Evolutionary conservation across 164 flowering plant species (phyloP).

Genomic region (Santalum album): DNA sequence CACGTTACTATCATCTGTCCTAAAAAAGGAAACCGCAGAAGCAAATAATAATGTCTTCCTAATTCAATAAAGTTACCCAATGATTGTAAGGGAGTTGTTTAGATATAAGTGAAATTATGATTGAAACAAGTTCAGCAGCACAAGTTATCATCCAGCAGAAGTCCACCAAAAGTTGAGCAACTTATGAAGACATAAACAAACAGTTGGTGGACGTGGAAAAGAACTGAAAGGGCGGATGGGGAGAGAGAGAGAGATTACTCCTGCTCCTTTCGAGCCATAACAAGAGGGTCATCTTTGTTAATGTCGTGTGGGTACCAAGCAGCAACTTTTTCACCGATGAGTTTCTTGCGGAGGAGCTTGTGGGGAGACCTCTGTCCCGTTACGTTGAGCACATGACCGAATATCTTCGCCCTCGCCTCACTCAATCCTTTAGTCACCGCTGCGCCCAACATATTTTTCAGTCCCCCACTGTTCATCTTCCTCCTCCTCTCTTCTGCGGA

Average conservation of each 20-base stretch:
- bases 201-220: neutral
- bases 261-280: constrained; percentile 53
- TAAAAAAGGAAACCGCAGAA: too few relatives aligned
- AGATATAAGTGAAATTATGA: too few relatives aligned
- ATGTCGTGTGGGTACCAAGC: constrained; percentile 79
- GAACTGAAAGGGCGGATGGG: constrained; percentile 2
- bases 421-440: constrained; percentile 5
- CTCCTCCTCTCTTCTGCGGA: neutral
- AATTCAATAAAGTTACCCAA: too few relatives aligned
- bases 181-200: too few relatives aligned
- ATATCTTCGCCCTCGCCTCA: constrained; percentile 77
- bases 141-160: too few relatives aligned
- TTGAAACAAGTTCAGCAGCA: too few relatives aligned
- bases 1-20: too few relatives aligned
- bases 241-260: constrained; percentile 28
- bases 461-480: neutral
- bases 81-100: too few relatives aligned
- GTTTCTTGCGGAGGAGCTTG: constrained; percentile 73
- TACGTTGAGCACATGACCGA: constrained; percentile 81
- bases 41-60: too few relatives aligned
- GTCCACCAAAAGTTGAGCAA: too few relatives aligned
- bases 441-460: neutral
- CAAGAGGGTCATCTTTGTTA: constrained; percentile 50
- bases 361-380: constrained; percentile 72
- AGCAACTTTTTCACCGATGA: constrained; percentile 78